Percentiles rank a stretch among this genome's conserved stretches.
Conservation (phyloP, 495 filamentous ascomycete genomes). For the Penicillium odoratum region DNA sequence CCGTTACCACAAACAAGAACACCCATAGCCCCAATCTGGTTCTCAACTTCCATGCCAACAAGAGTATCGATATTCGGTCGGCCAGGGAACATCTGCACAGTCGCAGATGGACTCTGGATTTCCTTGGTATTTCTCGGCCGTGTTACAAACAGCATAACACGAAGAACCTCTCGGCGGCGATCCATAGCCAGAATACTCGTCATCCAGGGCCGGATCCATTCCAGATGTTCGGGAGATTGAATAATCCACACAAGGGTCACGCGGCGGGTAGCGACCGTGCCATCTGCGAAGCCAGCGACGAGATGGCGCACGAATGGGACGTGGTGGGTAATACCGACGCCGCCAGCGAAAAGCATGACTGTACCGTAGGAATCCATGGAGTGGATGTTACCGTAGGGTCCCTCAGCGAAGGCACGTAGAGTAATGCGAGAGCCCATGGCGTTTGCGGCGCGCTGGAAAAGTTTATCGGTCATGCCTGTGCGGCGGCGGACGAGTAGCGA, state of each 20-base stretch:
- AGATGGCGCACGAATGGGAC: constrained; percentile 85
- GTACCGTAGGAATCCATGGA: constrained; percentile 88
- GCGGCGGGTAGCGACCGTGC: constrained; percentile 75
- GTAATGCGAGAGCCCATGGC: constrained; percentile 46
- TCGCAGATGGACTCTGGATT: constrained; percentile 65
- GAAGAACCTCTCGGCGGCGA: constrained; percentile 71
- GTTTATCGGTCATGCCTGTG: constrained; percentile 80
- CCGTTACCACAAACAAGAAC: constrained; percentile 90
- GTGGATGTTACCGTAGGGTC: constrained; percentile 83
- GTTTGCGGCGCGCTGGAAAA: constrained; percentile 63
- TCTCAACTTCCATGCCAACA: constrained; percentile 71
- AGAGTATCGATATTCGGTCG: constrained; percentile 79
- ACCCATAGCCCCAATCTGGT: constrained; percentile 83
- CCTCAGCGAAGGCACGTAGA: constrained; percentile 69
- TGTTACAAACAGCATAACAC: constrained; percentile 85
- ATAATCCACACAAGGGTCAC: constrained; percentile 89
- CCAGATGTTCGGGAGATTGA: constrained; percentile 79
- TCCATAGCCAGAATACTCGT: constrained; percentile 79
- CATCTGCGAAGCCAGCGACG: constrained; percentile 67
- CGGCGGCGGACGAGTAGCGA: constrained; percentile 83
- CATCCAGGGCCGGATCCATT: constrained; percentile 96
- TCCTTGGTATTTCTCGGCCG: constrained; percentile 71
- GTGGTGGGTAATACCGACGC: constrained; percentile 93
- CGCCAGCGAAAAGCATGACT: constrained; percentile 84
- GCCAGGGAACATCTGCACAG: constrained; percentile 82